These are phyloP conservation scores for Tilletiaria anomala DNA, from an alignment of 1,284 basidiomycete species.

Conservation along the genomic window DNA sequence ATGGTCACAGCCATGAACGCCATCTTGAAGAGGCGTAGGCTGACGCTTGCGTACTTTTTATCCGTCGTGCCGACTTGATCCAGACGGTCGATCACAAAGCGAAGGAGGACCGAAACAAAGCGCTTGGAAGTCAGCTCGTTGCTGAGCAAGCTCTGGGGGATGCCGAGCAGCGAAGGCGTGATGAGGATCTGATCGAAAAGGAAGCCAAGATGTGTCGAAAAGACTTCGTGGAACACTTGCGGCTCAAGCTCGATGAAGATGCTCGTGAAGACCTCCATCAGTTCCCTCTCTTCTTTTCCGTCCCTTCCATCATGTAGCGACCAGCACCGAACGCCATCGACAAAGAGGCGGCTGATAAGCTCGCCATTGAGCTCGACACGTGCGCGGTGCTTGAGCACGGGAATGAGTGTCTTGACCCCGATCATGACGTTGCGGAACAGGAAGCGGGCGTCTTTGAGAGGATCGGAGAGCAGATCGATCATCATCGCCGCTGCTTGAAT, in stretches of 20 bases:
- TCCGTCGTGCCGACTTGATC: constrained; percentile 73
- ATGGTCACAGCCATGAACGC: constrained; percentile 77
- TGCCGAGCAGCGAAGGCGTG: constrained; percentile 64
- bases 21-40: constrained; percentile 88
- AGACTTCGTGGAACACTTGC: constrained; percentile 35
- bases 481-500: constrained; percentile 40
- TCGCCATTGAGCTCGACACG: constrained; percentile 51
- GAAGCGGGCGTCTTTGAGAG: constrained; percentile 50
- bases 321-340: constrained; percentile 70
- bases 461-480: constrained; percentile 40
- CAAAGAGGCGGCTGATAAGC: constrained; percentile 72
- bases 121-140: constrained; percentile 74
- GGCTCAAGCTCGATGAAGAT: constrained; percentile 42
- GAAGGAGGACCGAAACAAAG: constrained; percentile 79
- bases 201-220: constrained; percentile 27
- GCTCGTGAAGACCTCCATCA: constrained; percentile 65
- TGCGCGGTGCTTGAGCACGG: constrained; percentile 57
- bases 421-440: constrained; percentile 80
- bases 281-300: constrained; percentile 65
- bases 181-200: constrained; percentile 39
- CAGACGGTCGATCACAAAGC: constrained; percentile 67
- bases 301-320: constrained; percentile 47
- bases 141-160: constrained; percentile 72
- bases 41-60: constrained; percentile 54
- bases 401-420: constrained; percentile 70